Evolutionary conservation across 2,329 filamentous ascomycete genomes (phyloP).

Genomic region (Aspergillus nomiae): DNA sequence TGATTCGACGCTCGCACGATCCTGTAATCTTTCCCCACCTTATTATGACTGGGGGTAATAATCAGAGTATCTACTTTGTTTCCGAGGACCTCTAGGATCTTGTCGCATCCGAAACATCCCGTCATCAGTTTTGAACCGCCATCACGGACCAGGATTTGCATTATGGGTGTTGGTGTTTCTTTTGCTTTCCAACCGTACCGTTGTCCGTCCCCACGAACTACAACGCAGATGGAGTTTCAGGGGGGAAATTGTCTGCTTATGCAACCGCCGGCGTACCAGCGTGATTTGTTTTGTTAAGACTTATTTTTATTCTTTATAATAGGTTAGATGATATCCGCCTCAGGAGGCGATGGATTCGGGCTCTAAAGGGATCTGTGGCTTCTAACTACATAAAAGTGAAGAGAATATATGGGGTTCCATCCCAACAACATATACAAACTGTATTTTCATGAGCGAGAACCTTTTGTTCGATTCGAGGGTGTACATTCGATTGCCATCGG

Average conservation of each 20-base stretch:
- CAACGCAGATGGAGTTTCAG: slow-evolving; percentile 19
- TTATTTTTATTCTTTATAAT: slow-evolving; percentile 7
- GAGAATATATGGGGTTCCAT: neutral
- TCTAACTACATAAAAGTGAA: neutral
- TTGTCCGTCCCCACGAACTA: slow-evolving; percentile 11
- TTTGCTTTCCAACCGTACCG: slow-evolving; percentile 11
- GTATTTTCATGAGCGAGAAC: neutral
- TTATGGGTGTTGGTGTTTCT: slow-evolving; percentile 21
- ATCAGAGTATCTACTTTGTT: neutral
- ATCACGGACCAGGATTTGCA: slow-evolving; percentile 21
- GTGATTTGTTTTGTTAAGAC: neutral
- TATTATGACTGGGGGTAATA: slow-evolving; percentile 13
- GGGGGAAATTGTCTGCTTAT: slow-evolving; percentile 8
- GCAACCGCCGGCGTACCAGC: slow-evolving; percentile 14
- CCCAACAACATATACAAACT: neutral
- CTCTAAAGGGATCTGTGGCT: slow-evolving; percentile 10
- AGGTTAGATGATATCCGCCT: slow-evolving; percentile 21
- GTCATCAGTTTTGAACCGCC: slow-evolving; percentile 8
- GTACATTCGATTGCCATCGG: too few relatives aligned
- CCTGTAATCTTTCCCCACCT: slow-evolving; percentile 15
- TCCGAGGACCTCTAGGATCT: neutral
- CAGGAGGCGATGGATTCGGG: slow-evolving; percentile 18
- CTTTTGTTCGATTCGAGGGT: neutral
- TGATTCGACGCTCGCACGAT: slow-evolving; percentile 8
- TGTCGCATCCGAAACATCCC: neutral